Evolutionary conservation across 2,329 filamentous ascomycete species (phyloP).

Genomic region (Cladosporium sp.): DNA sequence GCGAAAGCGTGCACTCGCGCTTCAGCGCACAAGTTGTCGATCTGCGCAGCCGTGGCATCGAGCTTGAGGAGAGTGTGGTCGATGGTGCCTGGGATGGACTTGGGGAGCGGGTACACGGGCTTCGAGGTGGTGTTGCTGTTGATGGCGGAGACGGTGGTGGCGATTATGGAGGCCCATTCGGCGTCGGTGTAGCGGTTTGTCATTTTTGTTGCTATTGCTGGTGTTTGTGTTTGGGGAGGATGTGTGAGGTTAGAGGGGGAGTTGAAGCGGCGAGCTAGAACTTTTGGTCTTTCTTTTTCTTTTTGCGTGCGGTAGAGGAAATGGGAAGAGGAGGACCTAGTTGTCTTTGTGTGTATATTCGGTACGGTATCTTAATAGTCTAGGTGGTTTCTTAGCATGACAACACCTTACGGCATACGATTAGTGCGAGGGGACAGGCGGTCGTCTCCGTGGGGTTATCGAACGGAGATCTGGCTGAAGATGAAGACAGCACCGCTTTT

Average conservation of each 20-base stretch:
- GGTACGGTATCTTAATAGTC: not conserved
- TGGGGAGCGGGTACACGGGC: slow-evolving; percentile 14
- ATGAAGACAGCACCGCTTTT: slow-evolving; percentile 1
- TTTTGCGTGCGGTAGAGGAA: not conserved
- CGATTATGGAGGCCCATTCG: slow-evolving; percentile 48
- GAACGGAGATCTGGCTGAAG: slow-evolving; percentile 1
- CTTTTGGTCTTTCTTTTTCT: not conserved
- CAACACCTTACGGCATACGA: slow-evolving; percentile 7
- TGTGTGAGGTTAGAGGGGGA: not conserved
- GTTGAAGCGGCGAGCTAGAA: too few species aligned
- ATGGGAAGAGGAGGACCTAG: not conserved
- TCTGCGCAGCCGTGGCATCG: slow-evolving; percentile 50
- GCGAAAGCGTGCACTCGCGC: slow-evolving; percentile 52
- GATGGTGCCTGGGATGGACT: slow-evolving; percentile 38
- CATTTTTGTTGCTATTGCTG: slow-evolving; percentile 1
- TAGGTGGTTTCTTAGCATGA: not conserved
- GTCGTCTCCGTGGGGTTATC: slow-evolving; percentile 10
- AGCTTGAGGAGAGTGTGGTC: slow-evolving; percentile 55
- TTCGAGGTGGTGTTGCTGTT: not conserved
- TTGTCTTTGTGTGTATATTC: not conserved
- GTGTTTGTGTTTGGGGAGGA: not conserved
- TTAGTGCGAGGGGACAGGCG: slow-evolving; percentile 8
- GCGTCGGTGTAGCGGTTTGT: slow-evolving; percentile 49
- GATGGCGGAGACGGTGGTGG: slow-evolving; percentile 25
- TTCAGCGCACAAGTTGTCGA: slow-evolving; percentile 59